phyloP scores from a whole-genome alignment of 208 protist species.

The Leishmania tarentolae region DNA sequence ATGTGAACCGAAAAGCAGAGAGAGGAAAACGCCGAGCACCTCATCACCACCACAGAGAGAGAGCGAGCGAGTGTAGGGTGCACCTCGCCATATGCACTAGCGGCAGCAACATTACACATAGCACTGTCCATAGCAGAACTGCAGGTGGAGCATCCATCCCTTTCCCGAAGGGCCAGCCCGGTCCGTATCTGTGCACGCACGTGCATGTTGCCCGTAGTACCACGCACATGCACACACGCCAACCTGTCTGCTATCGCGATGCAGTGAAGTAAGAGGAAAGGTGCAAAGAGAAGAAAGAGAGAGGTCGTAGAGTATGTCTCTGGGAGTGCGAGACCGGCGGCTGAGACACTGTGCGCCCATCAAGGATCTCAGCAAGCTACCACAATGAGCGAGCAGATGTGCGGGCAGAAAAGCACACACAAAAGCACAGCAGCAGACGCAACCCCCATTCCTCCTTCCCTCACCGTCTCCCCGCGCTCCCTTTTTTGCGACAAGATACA shows the following conservation, averaged over 20 bases:
- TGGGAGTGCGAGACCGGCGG: background rate
- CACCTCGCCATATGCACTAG: background rate
- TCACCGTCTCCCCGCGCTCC: background rate
- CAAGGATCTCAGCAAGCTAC: background rate
- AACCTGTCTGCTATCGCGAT: background rate
- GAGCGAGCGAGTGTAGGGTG: background rate
- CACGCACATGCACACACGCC: background rate
- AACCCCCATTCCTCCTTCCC: background rate
- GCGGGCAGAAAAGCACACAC: conserved; percentile 2
- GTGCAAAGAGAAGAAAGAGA: background rate
- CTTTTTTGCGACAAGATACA: background rate
- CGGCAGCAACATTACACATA: background rate
- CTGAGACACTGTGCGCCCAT: background rate
- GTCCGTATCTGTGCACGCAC: background rate
- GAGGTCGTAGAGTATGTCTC: background rate
- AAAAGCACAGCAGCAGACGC: background rate
- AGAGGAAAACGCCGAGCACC: background rate
- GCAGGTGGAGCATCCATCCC: background rate
- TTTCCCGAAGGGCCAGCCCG: background rate
- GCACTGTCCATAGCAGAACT: background rate
- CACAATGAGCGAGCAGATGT: background rate
- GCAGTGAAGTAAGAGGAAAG: background rate
- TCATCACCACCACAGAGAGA: background rate
- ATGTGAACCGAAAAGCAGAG: background rate
- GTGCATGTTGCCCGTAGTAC: background rate